phyloP scores from a whole-genome alignment of 257 asterid genomes.

The Galeopsis tetrahit region DNA sequence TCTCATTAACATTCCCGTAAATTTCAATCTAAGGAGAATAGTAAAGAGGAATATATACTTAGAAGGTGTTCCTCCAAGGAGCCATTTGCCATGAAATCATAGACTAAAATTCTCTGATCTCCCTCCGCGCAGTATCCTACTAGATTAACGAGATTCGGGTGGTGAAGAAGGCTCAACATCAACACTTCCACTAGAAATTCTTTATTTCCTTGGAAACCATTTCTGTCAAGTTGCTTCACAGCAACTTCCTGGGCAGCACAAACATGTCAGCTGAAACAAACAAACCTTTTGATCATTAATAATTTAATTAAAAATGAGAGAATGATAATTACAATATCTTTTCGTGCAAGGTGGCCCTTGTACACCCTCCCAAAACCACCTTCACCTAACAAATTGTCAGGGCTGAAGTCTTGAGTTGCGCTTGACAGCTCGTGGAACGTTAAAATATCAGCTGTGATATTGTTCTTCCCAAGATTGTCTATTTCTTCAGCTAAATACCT shows the following conservation, averaged over 20 bases:
- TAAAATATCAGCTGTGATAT: constrained; percentile 51
- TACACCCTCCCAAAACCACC: constrained; percentile 77
- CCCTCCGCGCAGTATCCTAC: constrained; percentile 84
- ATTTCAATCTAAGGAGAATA: neutral
- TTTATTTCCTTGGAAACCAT: constrained; percentile 78
- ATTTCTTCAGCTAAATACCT: constrained; percentile 63
- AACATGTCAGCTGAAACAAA: neutral
- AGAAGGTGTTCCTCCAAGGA: constrained; percentile 76
- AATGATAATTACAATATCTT: constrained; percentile 40
- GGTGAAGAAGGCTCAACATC: constrained; percentile 77
- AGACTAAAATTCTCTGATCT: constrained; percentile 68
- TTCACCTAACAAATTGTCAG: constrained; percentile 51
- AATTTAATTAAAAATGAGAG: neutral
- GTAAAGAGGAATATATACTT: constrained; percentile 42
- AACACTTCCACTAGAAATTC: constrained; percentile 83
- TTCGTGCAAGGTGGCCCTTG: constrained; percentile 51
- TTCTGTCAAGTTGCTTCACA: constrained; percentile 76
- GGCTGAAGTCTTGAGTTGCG: constrained; percentile 53
- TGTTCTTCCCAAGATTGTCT: constrained; percentile 65
- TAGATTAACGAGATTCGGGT: constrained; percentile 68
- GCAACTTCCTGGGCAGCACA: constrained; percentile 61
- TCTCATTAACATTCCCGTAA: no score
- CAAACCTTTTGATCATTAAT: neutral
- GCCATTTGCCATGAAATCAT: constrained; percentile 68
- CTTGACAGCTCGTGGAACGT: constrained; percentile 44